A percentile compares a stretch with the other conserved stretches of the same genome.
phyloP scores from a whole-genome alignment of 768 basidiomycete species.

The Phaeotremella fagi region DNA sequence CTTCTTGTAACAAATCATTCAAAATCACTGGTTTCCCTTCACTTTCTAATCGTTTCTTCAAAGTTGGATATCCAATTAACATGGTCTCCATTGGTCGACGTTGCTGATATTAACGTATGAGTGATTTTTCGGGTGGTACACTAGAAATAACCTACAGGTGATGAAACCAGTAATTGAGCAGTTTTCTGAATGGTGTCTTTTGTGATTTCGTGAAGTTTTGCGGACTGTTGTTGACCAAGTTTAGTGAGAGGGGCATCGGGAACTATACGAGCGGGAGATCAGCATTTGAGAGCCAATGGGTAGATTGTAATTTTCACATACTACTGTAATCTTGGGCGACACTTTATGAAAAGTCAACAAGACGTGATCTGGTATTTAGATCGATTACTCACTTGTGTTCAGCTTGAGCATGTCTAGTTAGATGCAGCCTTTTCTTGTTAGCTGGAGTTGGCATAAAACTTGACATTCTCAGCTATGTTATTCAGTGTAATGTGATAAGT shows the following conservation, averaged over 20 bases:
- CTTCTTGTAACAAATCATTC: slow-evolving; percentile 44
- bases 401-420: slow-evolving; percentile 43
- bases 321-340: slow-evolving; percentile 42
- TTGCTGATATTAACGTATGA: not conserved
- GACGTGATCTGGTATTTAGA: not conserved
- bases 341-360: slow-evolving; percentile 19
- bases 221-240: slow-evolving; percentile 39
- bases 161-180: slow-evolving; percentile 42
- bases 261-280: slow-evolving; percentile 15
- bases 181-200: slow-evolving; percentile 33
- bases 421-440: slow-evolving; percentile 23
- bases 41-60: slow-evolving; percentile 25
- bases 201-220: slow-evolving; percentile 34
- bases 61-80: slow-evolving; percentile 26
- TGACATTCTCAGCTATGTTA: not conserved
- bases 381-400: slow-evolving; percentile 40
- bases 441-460: not conserved
- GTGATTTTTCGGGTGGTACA: not conserved
- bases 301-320: slow-evolving; percentile 6
- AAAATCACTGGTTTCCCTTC: slow-evolving; percentile 38
- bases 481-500: not conserved
- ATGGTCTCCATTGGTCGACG: slow-evolving; percentile 44
- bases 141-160: slow-evolving; percentile 12
- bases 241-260: slow-evolving; percentile 44
- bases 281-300: not conserved